These are phyloP conservation scores for Boeremia exigua DNA, from an alignment of 2,329 filamentous ascomycete species.

Conservation along the genomic window DNA sequence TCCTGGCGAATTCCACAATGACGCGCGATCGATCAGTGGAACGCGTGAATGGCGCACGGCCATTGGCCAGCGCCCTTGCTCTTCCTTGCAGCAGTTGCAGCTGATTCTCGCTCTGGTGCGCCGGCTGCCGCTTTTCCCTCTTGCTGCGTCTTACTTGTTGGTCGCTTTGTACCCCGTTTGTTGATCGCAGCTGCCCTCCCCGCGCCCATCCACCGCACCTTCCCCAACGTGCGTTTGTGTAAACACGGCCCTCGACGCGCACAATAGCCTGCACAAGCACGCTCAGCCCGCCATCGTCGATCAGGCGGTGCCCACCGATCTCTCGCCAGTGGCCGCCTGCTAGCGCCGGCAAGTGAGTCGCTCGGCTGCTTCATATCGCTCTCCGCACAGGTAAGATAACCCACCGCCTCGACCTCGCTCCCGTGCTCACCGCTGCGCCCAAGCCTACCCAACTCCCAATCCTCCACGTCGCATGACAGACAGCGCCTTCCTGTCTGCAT, in stretches of 20 bases:
- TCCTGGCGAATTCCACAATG: constrained; percentile 22
- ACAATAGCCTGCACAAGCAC: neutral
- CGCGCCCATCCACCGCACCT: constrained; percentile 4
- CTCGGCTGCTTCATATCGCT: constrained; percentile 39
- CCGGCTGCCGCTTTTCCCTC: constrained; percentile 2
- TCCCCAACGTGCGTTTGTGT: constrained; percentile 1
- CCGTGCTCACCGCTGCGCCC: constrained; percentile 24
- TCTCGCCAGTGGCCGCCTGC: constrained; percentile 37
- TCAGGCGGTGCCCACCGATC: constrained; percentile 8
- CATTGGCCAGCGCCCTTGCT: constrained; percentile 33
- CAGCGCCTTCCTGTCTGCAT: constrained; percentile 27
- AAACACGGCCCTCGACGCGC: constrained; percentile 8
- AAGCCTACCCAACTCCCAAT: constrained; percentile 19
- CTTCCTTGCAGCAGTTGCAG: constrained; percentile 36
- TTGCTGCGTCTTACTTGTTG: constrained; percentile 11
- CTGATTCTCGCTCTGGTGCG: constrained; percentile 20
- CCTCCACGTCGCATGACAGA: constrained; percentile 21
- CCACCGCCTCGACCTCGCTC: constrained; percentile 33
- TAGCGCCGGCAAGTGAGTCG: constrained; percentile 43
- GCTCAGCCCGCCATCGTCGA: constrained; percentile 18
- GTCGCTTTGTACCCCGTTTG: constrained; percentile 4
- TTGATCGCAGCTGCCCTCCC: constrained; percentile 5
- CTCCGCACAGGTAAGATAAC: constrained; percentile 38
- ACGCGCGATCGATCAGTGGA: constrained; percentile 26
- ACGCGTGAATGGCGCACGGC: constrained; percentile 22